Percentiles rank a stretch among this genome's conserved stretches.
Evolutionary conservation across 495 filamentous ascomycete genomes (phyloP).

Genomic region (Tetracladium marchalianum): DNA sequence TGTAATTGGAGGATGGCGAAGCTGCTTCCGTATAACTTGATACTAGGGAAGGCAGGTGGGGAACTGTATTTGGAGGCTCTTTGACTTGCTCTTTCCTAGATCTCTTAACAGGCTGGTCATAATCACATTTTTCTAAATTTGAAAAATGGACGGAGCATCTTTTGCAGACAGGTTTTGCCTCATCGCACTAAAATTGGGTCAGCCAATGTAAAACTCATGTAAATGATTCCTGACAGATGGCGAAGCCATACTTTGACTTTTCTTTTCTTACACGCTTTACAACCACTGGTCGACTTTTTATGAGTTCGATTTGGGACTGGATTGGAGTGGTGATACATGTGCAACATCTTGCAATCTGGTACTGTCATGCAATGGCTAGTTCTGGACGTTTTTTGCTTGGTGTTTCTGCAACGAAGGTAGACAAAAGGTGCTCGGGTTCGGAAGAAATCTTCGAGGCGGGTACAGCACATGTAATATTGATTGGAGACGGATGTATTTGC

Average conservation of each 20-base stretch:
- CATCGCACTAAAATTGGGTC: conserved; percentile 9
- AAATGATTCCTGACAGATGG: neutral
- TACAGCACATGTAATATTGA: too few species aligned
- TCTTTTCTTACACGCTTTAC: conserved; percentile 9
- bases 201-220: neutral
- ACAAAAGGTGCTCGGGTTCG: too few species aligned
- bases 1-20: too few species aligned
- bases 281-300: conserved; percentile 9
- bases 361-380: neutral
- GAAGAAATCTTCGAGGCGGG: too few species aligned
- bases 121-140: conserved; percentile 11
- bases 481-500: too few species aligned
- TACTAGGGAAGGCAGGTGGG: too few species aligned
- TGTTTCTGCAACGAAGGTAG: neutral
- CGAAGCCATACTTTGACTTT: conserved; percentile 10
- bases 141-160: conserved; percentile 12
- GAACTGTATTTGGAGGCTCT: too few species aligned
- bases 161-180: conserved; percentile 8
- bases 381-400: neutral
- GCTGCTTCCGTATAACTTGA: too few species aligned
- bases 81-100: neutral
- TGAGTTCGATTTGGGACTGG: conserved; percentile 4
- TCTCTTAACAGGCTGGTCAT: neutral
- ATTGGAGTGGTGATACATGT: conserved; percentile 4
- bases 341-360: neutral